A percentile compares a stretch with the other conserved stretches of the same genome.
These are phyloP conservation scores for Cucumis melo DNA, from an alignment of 306 rosid genomes.

Conservation along the genomic window DNA sequence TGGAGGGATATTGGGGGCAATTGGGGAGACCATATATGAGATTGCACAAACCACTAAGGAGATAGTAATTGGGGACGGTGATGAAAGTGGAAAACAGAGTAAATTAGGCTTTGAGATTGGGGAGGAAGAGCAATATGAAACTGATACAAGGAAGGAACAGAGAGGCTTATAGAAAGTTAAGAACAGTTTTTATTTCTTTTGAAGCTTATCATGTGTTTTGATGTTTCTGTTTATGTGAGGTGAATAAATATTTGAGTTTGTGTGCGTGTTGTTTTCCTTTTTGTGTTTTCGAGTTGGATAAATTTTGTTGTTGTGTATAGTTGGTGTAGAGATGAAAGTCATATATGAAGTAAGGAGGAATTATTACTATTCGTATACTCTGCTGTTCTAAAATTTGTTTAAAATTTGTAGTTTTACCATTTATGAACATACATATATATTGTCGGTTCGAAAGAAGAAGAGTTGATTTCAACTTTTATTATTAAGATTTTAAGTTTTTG, in stretches of 20 bases:
- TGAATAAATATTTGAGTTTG: not conserved
- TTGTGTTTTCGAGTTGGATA: not conserved
- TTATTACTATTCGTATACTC: no score
- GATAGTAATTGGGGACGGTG: slow-evolving; percentile 29
- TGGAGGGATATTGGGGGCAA: slow-evolving; percentile 28
- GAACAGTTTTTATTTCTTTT: not conserved
- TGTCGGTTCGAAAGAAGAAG: no score
- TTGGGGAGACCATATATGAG: slow-evolving; percentile 53
- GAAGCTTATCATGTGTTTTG: not conserved
- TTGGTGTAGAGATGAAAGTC: not conserved
- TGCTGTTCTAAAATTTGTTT: no score
- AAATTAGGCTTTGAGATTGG: not conserved
- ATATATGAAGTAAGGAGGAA: not conserved
- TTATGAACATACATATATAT: no score
- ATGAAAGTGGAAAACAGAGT: slow-evolving; percentile 2
- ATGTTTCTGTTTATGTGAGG: not conserved
- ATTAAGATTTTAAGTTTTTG: no score
- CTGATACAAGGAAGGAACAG: not conserved
- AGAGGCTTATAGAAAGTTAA: slow-evolving; percentile 13
- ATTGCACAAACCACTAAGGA: slow-evolving; percentile 42
- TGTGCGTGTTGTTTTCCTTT: not conserved
- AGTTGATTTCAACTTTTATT: no score
- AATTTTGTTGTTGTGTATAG: not conserved
- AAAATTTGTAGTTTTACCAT: no score
- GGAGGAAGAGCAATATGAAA: not conserved